Base-by-base conservation (phyloP, 257 asterid species). In the Solanum peruvianum region DNA sequence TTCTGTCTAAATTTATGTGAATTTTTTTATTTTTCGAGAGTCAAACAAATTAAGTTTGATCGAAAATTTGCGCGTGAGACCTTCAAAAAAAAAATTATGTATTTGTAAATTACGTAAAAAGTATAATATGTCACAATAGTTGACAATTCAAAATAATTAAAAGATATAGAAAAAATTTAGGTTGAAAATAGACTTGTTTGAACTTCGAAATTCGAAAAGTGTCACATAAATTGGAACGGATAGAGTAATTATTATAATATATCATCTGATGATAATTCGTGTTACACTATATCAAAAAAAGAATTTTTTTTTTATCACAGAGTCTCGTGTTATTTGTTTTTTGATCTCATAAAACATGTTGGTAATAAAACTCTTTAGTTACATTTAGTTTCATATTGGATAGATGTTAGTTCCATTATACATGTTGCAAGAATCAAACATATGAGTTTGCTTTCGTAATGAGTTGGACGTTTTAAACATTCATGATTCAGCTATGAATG, bases 131-230 rank as follows among this genome's bases (percentile, higher is more conserved):
- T 12, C 16, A 45, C 16, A 12, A 12, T 45, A 45, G 4, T 12
- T 45, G 15, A 0, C 52, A 45, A 45, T 45, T 45, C 52, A 45
- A 45, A 44, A 45, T 45, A 45, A 45, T 45, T 45, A 45, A 4
- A 45, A 45, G 16, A 45, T 13, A 0, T 56, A 56, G 7, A 10
- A 52, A 56, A 1, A 18, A 56, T 0, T 56, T 56, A 18, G 0
- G 0, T 7, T 1, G 7, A 56, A 18, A 0, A 18, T 56, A 18
- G 0, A 56, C 0, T 56, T 56, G 0, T 3, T 56, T 56, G 11
- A 56, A 56, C 18, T 2, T 56, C 11, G 0, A 56, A 56, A 18
- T 56, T 7, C 1, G 0, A 56, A 56, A 56, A 18, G 5, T 56
- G 11, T 0, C n/a, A 56, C n/a, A 18, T 7, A 56, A 2, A 56